Conservation (phyloP, 208 protist genomes). For the Acanthamoeba quina region DNA sequence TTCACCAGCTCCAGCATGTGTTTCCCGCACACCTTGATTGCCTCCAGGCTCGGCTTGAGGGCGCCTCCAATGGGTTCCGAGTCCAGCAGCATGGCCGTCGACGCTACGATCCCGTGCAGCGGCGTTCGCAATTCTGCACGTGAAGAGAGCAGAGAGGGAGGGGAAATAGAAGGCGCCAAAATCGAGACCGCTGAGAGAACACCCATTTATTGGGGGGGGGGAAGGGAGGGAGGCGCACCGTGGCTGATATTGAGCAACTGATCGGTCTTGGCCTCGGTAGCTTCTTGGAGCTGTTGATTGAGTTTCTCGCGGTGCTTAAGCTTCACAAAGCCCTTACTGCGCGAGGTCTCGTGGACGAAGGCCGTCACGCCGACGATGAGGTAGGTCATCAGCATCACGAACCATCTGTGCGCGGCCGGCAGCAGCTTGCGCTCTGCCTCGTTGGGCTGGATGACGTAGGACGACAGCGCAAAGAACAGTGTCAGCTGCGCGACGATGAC, state of each 20-base stretch:
- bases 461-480: constrained; percentile 22
- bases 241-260: constrained; percentile 66
- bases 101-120: constrained; percentile 60
- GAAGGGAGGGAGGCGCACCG: neutral
- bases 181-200: no score
- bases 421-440: neutral
- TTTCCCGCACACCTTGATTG: constrained; percentile 12
- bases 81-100: neutral
- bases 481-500: constrained; percentile 24
- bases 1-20: constrained; percentile 58
- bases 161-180: no score
- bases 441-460: neutral
- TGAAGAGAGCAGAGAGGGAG: no score
- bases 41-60: neutral
- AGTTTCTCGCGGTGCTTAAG: constrained; percentile 3
- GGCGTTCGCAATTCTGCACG: constrained; percentile 42
- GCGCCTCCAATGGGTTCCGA: neutral
- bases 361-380: constrained; percentile 25
- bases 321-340: neutral
- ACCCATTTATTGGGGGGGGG: no score
- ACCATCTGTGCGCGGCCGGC: neutral
- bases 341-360: constrained; percentile 57
- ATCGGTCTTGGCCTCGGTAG: constrained; percentile 36
- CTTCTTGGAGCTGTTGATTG: constrained; percentile 60
- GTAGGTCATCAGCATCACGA: constrained; percentile 50